Percentiles rank a stretch among this genome's conserved stretches.
These are phyloP conservation scores for Pseudognaphalium luteoalbum DNA, from an alignment of 129 eudicot species.

Conservation along the genomic window DNA sequence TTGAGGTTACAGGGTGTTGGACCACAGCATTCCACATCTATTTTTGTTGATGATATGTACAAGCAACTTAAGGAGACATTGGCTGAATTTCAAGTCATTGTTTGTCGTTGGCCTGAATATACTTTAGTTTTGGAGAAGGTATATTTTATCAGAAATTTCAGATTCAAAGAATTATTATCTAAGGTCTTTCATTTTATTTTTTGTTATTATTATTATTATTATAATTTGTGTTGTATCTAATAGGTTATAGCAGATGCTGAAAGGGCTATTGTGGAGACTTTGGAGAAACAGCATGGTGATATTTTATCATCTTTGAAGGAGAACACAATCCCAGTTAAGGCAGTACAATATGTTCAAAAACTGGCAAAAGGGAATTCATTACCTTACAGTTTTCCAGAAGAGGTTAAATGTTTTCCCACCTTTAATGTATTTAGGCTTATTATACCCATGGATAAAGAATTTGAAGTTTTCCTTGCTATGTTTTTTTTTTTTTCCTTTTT, in stretches of 20 bases:
- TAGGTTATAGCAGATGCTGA: constrained; percentile 75
- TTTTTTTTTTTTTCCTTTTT: too few relatives aligned
- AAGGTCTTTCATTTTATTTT: background rate
- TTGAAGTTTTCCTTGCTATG: background rate
- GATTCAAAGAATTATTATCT: constrained; percentile 3
- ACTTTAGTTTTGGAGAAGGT: constrained; percentile 60
- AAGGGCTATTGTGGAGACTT: constrained; percentile 65
- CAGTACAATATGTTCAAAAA: constrained; percentile 73
- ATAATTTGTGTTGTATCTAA: background rate
- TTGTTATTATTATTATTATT: background rate
- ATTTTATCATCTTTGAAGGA: constrained; percentile 74
- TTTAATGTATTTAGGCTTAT: background rate
- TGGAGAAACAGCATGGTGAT: constrained; percentile 71
- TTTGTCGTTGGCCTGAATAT: constrained; percentile 76
- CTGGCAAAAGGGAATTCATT: constrained; percentile 53
- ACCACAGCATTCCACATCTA: constrained; percentile 45
- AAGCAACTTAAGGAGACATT: constrained; percentile 53
- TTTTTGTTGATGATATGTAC: constrained; percentile 72
- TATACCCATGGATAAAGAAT: constrained; percentile 7
- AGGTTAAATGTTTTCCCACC: constrained; percentile 41
- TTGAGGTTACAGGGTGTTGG: constrained; percentile 40
- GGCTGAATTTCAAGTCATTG: constrained; percentile 58
- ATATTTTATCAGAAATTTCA: constrained; percentile 35
- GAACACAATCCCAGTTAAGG: constrained; percentile 55
- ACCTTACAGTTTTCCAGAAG: constrained; percentile 57